Percentiles rank a stretch among this genome's conserved stretches.
phyloP scores from a whole-genome alignment of 441 rosid genomes.

The Brassica balearica region DNA sequence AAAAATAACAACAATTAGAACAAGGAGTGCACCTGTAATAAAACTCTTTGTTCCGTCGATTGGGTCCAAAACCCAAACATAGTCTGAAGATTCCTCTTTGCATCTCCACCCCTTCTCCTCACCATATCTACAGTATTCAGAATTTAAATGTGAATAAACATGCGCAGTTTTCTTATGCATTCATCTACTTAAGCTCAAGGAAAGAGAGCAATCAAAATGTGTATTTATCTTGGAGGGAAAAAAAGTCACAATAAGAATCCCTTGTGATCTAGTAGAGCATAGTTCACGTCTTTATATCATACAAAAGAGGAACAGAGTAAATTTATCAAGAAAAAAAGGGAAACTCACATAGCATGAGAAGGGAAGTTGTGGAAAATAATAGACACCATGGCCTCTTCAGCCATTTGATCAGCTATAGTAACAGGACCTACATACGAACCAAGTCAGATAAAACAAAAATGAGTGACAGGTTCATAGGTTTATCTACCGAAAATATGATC shows the following conservation, averaged over 20 bases:
- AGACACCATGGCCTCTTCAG: slow-evolving; percentile 90
- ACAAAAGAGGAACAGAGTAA: neutral
- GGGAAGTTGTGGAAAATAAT: slow-evolving; percentile 77
- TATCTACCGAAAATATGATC: neutral
- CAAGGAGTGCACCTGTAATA: slow-evolving; percentile 71
- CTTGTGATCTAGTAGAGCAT: neutral
- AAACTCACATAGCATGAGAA: slow-evolving; percentile 87
- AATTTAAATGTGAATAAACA: slow-evolving; percentile 23
- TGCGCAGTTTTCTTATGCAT: neutral
- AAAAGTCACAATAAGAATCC: neutral
- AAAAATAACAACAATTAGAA: neutral
- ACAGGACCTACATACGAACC: slow-evolving; percentile 72
- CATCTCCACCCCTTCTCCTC: slow-evolving; percentile 99
- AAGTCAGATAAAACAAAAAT: slow-evolving; percentile 7
- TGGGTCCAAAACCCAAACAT: slow-evolving; percentile 98
- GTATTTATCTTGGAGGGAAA: neutral
- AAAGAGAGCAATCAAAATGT: slow-evolving; percentile 7
- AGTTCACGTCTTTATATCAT: slow-evolving; percentile 11
- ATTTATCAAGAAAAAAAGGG: neutral
- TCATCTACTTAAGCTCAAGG: slow-evolving; percentile 6
- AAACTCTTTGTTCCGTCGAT: slow-evolving; percentile 98
- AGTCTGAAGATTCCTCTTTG: slow-evolving; percentile 75
- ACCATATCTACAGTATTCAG: slow-evolving; percentile 69
- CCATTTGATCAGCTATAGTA: slow-evolving; percentile 88
- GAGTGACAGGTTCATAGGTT: neutral